Percentiles rank a stretch among this genome's conserved stretches.
Conservation (phyloP, 257 asterid genomes). For the Jasminum sambac region DNA sequence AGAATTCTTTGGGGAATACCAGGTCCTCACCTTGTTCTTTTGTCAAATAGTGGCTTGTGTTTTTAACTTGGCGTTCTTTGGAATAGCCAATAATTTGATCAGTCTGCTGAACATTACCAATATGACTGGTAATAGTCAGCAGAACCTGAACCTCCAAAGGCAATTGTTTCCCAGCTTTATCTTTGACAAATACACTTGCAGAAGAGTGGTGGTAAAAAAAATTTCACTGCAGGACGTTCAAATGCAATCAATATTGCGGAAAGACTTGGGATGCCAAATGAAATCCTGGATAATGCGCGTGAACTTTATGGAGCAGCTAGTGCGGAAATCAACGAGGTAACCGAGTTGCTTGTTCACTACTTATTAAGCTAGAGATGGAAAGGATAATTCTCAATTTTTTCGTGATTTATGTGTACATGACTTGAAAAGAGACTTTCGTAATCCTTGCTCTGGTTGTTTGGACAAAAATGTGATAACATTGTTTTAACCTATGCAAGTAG, state of each 20-base stretch:
- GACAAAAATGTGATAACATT: neutral
- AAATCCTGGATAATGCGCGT: constrained; percentile 71
- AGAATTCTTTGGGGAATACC: constrained; percentile 99
- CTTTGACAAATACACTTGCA: constrained; percentile 18
- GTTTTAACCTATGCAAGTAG: neutral
- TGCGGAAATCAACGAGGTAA: constrained; percentile 92
- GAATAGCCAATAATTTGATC: neutral
- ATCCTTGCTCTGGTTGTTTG: neutral
- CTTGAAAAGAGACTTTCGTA: constrained; percentile 7
- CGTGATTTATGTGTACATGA: neutral
- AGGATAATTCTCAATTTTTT: constrained; percentile 10
- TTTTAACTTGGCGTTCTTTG: constrained; percentile 17
- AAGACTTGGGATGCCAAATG: constrained; percentile 82
- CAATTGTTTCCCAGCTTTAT: constrained; percentile 8
- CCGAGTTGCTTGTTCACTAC: constrained; percentile 18
- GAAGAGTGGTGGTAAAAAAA: constrained; percentile 11
- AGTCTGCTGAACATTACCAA: constrained; percentile 4
- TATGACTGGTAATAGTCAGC: neutral
- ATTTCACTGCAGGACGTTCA: constrained; percentile 71
- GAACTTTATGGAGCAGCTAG: constrained; percentile 90
- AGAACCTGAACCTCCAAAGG: neutral
- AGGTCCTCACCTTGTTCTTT: constrained; percentile 48
- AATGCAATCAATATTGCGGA: constrained; percentile 94
- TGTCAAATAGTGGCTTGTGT: constrained; percentile 13
- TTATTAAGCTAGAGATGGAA: constrained; percentile 19